Evolutionary conservation across 1,284 basidiomycete genomes (phyloP).

Genomic region (Rhodotorula glutinis): DNA sequence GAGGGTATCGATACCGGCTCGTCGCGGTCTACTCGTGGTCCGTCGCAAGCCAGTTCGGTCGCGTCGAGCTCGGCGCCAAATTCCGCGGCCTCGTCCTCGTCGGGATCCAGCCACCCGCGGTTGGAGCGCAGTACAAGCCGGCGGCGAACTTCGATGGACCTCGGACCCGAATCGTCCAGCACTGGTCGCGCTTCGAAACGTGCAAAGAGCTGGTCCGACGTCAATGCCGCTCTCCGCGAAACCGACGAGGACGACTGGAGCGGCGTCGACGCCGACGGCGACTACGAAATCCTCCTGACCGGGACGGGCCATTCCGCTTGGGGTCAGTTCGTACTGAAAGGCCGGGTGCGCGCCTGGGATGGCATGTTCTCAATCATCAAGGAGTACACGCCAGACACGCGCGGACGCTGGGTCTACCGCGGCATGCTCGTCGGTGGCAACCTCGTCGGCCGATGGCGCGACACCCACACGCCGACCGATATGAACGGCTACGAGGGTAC

Average conservation of each 20-base stretch:
- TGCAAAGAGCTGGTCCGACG: constrained; percentile 15
- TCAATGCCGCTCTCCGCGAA: constrained; percentile 2
- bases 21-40: background rate
- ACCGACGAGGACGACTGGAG: constrained; percentile 22
- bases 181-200: constrained; percentile 13
- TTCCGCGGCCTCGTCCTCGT: background rate
- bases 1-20: background rate
- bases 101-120: background rate
- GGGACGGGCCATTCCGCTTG: constrained; percentile 43
- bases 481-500: constrained; percentile 34
- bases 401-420: constrained; percentile 39
- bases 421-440: constrained; percentile 33
- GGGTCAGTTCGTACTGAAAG: constrained; percentile 41
- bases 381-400: constrained; percentile 40
- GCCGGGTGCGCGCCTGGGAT: constrained; percentile 37
- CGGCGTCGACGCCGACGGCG: constrained; percentile 29
- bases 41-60: background rate
- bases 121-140: constrained; percentile 2
- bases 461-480: constrained; percentile 37
- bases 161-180: background rate
- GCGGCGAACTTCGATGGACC: constrained; percentile 6
- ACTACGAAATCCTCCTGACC: constrained; percentile 41
- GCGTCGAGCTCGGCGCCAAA: background rate
- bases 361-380: constrained; percentile 41
- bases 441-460: constrained; percentile 41